Evolutionary conservation across 768 basidiomycete species (phyloP).

Genomic region (Boletus rex-veris): DNA sequence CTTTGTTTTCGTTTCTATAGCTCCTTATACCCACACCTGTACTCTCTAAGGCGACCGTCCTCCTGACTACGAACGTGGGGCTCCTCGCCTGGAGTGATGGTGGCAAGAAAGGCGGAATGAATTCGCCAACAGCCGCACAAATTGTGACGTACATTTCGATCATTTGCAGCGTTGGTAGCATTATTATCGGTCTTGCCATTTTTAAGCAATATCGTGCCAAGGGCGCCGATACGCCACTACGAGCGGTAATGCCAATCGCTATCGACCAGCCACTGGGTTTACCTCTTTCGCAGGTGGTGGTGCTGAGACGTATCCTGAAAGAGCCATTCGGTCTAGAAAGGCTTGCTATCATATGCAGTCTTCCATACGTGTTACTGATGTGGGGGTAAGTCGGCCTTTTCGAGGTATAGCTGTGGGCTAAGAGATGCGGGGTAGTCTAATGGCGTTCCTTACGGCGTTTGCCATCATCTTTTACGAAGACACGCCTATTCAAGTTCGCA

Average conservation of each 20-base stretch:
- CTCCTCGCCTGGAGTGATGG: slow-evolving; percentile 19
- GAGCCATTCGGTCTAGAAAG: slow-evolving; percentile 32
- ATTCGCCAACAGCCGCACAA: slow-evolving; percentile 16
- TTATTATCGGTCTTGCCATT: slow-evolving; percentile 29
- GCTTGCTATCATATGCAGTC: slow-evolving; percentile 38
- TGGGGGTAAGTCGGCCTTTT: slow-evolving; percentile 31
- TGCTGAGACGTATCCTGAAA: slow-evolving; percentile 27
- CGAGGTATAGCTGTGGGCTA: not conserved
- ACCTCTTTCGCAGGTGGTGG: slow-evolving; percentile 17
- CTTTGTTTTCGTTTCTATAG: not conserved
- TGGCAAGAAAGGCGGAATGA: not conserved
- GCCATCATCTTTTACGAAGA: slow-evolving; percentile 27
- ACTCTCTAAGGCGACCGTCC: slow-evolving; percentile 25
- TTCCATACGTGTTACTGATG: slow-evolving; percentile 40
- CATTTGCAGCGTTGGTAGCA: slow-evolving; percentile 29
- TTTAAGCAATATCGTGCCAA: slow-evolving; percentile 34
- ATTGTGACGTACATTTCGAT: slow-evolving; percentile 29
- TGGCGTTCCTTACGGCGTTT: slow-evolving; percentile 34
- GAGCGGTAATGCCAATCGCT: slow-evolving; percentile 18
- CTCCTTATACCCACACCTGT: not conserved
- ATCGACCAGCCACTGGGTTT: not conserved
- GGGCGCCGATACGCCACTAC: slow-evolving; percentile 29
- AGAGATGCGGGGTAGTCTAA: slow-evolving; percentile 24
- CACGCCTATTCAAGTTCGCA: slow-evolving; percentile 24
- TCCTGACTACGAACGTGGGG: slow-evolving; percentile 24